Evolutionary conservation across 164 flowering plant genomes (phyloP).

Genomic region (Cinnamomum chago): DNA sequence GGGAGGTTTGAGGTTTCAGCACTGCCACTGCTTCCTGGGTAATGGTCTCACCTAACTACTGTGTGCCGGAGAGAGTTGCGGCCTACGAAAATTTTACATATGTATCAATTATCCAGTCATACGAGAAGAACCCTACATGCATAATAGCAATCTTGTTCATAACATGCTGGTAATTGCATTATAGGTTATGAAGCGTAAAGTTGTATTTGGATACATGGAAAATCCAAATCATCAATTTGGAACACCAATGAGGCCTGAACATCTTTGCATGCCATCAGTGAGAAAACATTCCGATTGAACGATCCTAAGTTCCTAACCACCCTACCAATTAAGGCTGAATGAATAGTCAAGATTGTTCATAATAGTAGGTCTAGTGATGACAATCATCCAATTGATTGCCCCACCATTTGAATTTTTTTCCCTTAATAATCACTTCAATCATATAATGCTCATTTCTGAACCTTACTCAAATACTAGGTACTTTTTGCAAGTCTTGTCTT

Average conservation of each 20-base stretch:
- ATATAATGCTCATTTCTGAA: no score
- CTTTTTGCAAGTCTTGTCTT: no score
- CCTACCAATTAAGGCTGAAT: neutral
- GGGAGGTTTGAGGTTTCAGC: neutral
- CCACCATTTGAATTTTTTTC: neutral
- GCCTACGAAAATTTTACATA: neutral
- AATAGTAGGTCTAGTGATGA: neutral
- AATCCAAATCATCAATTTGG: neutral
- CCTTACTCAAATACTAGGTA: no score
- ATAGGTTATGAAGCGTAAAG: neutral
- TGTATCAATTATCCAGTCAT: neutral
- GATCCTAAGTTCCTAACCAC: neutral
- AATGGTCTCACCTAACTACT: neutral
- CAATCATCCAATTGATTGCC: neutral
- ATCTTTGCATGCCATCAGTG: no score
- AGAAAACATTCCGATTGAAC: neutral
- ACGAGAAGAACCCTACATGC: neutral
- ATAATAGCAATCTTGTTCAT: neutral
- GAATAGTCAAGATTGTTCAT: neutral
- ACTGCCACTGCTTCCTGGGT: neutral
- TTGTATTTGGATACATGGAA: neutral
- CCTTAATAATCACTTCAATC: conserved; percentile 31
- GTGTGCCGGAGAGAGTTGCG: neutral
- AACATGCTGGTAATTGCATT: neutral
- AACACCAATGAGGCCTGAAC: neutral